Evolutionary conservation across 139 green algal species (phyloP).

Genomic region (Coccomyxa sp.): DNA sequence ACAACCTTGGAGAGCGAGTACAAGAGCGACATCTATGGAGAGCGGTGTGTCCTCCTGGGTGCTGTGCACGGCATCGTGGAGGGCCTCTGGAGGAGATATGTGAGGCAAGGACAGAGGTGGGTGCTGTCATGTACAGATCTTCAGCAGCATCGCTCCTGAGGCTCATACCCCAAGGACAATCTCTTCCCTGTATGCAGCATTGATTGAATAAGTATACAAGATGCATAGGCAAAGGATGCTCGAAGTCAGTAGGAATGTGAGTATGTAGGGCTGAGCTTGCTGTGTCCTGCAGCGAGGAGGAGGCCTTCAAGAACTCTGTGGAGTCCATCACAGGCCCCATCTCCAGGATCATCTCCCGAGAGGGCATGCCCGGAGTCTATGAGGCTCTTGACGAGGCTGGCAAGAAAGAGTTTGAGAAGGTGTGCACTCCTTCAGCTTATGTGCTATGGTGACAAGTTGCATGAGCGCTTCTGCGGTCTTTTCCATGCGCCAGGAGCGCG

Average conservation of each 20-base stretch:
- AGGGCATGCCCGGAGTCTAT: constrained; percentile 98
- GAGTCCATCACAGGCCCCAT: constrained; percentile 98
- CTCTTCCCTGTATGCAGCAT: too few species aligned
- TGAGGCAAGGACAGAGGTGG: constrained; percentile 72
- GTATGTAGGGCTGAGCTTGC: not conserved
- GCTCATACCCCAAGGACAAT: too few species aligned
- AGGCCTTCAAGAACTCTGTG: constrained; percentile 94
- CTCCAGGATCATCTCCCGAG: constrained; percentile 86
- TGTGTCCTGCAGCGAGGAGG: constrained; percentile 63
- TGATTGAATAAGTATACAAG: too few species aligned
- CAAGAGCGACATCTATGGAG: constrained; percentile 99
- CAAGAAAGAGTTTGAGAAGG: constrained; percentile 81
- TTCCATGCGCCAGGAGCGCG: not conserved
- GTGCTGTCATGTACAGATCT: not conserved
- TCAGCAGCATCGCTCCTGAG: too few species aligned
- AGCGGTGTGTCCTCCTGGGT: constrained; percentile 96
- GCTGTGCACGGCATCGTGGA: constrained; percentile 98
- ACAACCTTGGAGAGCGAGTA: constrained; percentile 99
- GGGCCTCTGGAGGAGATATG: constrained; percentile 92
- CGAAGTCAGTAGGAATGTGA: too few species aligned
- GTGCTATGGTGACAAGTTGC: too few species aligned
- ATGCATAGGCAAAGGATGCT: too few species aligned
- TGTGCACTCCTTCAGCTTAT: too few species aligned
- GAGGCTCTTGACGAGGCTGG: constrained; percentile 70
- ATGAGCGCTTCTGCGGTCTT: too few species aligned